Evolutionary conservation across 768 basidiomycete genomes (phyloP), one percentile per base, ranked within the genome.

Genomic region (Lactarius sanguifluus): DNA sequence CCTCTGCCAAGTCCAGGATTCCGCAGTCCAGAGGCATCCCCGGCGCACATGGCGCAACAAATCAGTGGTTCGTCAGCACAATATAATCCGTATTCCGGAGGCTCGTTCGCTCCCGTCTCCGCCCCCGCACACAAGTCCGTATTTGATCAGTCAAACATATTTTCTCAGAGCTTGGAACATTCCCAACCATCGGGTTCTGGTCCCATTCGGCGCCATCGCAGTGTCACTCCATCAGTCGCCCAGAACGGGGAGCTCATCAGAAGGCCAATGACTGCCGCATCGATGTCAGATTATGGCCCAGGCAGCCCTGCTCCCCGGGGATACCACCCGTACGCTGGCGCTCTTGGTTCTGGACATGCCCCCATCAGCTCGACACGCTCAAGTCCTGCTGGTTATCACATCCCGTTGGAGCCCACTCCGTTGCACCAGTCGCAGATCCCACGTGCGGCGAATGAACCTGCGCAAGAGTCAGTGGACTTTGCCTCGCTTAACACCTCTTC

Each of bases 211-310:
- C 81, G 91, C 56, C 86, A 91, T 72, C 81, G 90, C 63, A 90
- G 89, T 75, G 90, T 89, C 82, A 92, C 91, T 9, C 90, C 91
- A 10, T 86, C 86, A 0, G 68, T 87, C 34, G 75, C 80, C 56
- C 81, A 86, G 61, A 81, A 77, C 61, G 84, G 81, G 61, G 80
- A 78, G 54, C 79, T 40, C 74, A 81, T 65, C 83, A 85, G 68
- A 69, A 79, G 76, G 80, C 84, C 57, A 75, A 81, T 69, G 80
- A 79, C 72, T 73, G 79, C 70, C 71, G 76, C 66, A 3, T 59
- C 66, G 34, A 59, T 59, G 66, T 64, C 66, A 30, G 66, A 67
- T 64, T 64, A 67, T 50, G 47, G 47, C 5, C 7, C 58, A 2
- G 32, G 58, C 9, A 67, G 66, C 58, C 66, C 66, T 55, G 66